A percentile compares a stretch with the other conserved stretches of the same genome.
Conservation (phyloP, 805 yeast genomes). For the Saccharomycopsis capsularis region DNA sequence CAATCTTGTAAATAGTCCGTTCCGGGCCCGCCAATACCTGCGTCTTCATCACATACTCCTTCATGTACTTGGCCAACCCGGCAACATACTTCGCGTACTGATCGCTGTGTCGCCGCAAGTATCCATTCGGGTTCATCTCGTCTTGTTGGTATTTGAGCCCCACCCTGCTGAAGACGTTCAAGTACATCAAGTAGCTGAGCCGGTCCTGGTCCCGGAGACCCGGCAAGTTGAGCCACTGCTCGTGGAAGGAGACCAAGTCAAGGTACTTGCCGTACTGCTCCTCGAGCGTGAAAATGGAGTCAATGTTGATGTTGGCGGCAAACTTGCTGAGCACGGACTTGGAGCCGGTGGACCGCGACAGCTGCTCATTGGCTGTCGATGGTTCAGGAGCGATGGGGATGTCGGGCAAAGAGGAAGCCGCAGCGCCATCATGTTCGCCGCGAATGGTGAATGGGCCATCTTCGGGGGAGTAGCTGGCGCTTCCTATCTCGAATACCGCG, state of each 20-base stretch:
- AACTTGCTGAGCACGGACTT: slow-evolving; percentile 39
- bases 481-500: slow-evolving; percentile 5
- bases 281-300: slow-evolving; percentile 44
- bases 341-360: slow-evolving; percentile 7
- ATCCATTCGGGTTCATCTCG: slow-evolving; percentile 22
- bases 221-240: slow-evolving; percentile 44
- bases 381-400: slow-evolving; percentile 25
- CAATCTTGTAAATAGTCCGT: slow-evolving; percentile 26
- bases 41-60: slow-evolving; percentile 38
- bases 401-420: slow-evolving; percentile 29
- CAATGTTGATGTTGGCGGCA: slow-evolving; percentile 43
- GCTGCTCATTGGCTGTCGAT: slow-evolving; percentile 14
- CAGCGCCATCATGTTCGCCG: no score
- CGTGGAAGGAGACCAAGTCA: slow-evolving; percentile 49
- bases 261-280: slow-evolving; percentile 62
- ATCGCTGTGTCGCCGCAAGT: slow-evolving; percentile 26
- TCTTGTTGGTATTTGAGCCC: slow-evolving; percentile 22
- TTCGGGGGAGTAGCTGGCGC: not conserved
- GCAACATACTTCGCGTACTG: slow-evolving; percentile 41
- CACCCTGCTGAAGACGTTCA: slow-evolving; percentile 39
- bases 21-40: slow-evolving; percentile 43
- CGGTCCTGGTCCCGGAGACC: slow-evolving; percentile 29
- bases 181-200: slow-evolving; percentile 43
- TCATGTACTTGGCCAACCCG: slow-evolving; percentile 44
- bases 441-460: no score